phyloP scores from a whole-genome alignment of 805 yeast species.

The Kodamaea kaohsiungensis region DNA sequence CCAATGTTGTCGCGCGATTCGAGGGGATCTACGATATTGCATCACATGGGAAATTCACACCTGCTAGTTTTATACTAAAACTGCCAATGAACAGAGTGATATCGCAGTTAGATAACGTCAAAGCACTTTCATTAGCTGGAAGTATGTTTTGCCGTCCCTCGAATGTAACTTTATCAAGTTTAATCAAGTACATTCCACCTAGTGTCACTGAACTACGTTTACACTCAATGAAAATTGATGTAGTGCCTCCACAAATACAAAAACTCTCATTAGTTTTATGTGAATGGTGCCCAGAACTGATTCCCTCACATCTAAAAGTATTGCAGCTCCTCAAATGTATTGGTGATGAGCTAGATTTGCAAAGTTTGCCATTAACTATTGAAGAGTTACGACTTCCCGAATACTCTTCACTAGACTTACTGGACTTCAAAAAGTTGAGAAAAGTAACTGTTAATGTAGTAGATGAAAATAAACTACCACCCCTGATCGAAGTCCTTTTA shows the following conservation, averaged over 20 bases:
- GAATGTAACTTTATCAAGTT: background rate
- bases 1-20: background rate
- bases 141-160: background rate
- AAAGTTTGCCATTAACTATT: background rate
- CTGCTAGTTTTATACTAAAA: background rate
- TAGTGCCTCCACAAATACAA: background rate
- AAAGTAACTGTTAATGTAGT: background rate
- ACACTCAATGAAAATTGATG: background rate
- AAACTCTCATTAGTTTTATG: background rate
- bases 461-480: background rate
- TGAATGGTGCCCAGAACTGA: background rate
- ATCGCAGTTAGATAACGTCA: background rate
- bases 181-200: background rate
- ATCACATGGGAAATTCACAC: background rate
- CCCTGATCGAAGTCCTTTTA: background rate
- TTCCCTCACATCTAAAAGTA: background rate
- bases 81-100: background rate
- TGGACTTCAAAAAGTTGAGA: background rate
- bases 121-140: background rate
- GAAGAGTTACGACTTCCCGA: background rate
- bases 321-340: background rate
- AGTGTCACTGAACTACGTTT: background rate
- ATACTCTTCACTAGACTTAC: background rate
- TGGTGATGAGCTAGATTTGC: background rate
- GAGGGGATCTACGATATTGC: background rate